phyloP scores from a whole-genome alignment of 2,329 filamentous ascomycete species.

The Penicillium thymicola region DNA sequence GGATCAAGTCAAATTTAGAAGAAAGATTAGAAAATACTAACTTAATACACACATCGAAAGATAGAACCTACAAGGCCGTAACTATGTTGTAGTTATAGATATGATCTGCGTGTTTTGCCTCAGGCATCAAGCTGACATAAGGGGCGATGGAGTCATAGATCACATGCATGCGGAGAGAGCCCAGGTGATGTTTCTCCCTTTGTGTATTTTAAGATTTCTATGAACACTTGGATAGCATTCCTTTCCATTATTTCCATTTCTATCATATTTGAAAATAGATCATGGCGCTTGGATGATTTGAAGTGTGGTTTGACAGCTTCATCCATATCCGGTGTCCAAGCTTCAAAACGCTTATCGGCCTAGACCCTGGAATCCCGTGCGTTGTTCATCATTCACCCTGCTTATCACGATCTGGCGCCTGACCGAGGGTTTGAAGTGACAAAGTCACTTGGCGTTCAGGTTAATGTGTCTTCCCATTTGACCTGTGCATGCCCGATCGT shows the following conservation, averaged over 20 bases:
- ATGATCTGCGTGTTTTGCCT: background rate
- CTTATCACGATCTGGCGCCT: slow-evolving; percentile 1
- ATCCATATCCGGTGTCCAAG: slow-evolving; percentile 1
- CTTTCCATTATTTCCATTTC: background rate
- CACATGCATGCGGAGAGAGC: slow-evolving; percentile 2
- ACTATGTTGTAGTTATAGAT: background rate
- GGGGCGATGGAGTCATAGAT: background rate
- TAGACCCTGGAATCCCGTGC: slow-evolving; percentile 3
- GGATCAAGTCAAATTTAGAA: background rate
- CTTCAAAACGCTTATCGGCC: slow-evolving; percentile 13
- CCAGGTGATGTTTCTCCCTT: slow-evolving; percentile 1
- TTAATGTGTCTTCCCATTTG: slow-evolving; percentile 13
- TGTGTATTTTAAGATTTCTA: background rate
- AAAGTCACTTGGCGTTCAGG: slow-evolving; percentile 11
- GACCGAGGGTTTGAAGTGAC: slow-evolving; percentile 17
- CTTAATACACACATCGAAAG: background rate
- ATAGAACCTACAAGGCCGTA: background rate
- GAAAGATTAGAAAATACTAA: background rate
- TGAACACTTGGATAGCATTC: background rate
- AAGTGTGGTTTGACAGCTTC: slow-evolving; percentile 1
- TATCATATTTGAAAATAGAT: background rate
- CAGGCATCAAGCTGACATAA: background rate
- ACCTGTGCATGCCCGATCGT: slow-evolving; percentile 9
- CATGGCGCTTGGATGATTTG: slow-evolving; percentile 3
- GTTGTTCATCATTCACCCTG: slow-evolving; percentile 1